Conservation (phyloP, 179 eudicot genomes). For the Monotropa hypopitys region DNA sequence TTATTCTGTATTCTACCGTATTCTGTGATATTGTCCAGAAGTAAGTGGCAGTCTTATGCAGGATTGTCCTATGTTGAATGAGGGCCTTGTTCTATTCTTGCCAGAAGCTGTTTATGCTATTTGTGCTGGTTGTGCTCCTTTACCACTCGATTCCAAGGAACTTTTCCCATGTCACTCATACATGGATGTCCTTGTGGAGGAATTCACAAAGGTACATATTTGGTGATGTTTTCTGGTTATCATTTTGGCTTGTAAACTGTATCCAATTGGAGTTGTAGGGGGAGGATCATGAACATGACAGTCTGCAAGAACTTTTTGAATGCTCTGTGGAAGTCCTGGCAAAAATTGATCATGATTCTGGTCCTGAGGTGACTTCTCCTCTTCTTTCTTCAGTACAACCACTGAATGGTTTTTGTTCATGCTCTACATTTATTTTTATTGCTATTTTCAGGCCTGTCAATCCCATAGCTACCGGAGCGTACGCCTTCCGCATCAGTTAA, state of each 20-base stretch:
- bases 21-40: not conserved
- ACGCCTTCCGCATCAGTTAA: slow-evolving; percentile 66
- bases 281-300: slow-evolving; percentile 34
- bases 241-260: not conserved
- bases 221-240: not conserved
- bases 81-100: slow-evolving; percentile 38
- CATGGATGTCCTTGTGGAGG: slow-evolving; percentile 25
- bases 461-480: slow-evolving; percentile 26
- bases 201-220: slow-evolving; percentile 30
- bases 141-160: slow-evolving; percentile 22
- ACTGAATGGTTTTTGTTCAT: not conserved
- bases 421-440: not conserved
- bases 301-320: slow-evolving; percentile 40
- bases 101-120: slow-evolving; percentile 79
- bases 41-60: slow-evolving; percentile 18
- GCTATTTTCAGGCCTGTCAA: slow-evolving; percentile 24
- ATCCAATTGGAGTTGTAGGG: slow-evolving; percentile 27
- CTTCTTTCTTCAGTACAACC: not conserved
- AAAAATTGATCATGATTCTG: slow-evolving; percentile 29
- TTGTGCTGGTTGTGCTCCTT: slow-evolving; percentile 51
- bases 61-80: slow-evolving; percentile 48
- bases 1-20: not conserved
- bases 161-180: slow-evolving; percentile 17
- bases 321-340: slow-evolving; percentile 70
- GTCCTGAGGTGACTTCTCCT: slow-evolving; percentile 33